Base-by-base conservation (phyloP, 495 filamentous ascomycete genomes). In the Rusavskia elegans region DNA sequence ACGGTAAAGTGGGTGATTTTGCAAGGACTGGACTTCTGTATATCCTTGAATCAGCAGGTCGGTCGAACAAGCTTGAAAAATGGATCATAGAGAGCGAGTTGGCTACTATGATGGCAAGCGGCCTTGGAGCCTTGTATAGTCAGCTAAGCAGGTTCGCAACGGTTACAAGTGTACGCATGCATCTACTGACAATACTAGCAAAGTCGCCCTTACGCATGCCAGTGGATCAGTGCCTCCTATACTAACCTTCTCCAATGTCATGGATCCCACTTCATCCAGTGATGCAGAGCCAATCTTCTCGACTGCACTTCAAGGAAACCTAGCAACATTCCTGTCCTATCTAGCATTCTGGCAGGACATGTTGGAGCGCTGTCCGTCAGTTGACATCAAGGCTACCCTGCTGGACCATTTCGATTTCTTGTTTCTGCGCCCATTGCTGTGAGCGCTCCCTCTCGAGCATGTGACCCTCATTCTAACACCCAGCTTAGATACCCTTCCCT, bases 11-110 rank as follows among this genome's bases (percentile, higher is more conserved):
- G 19, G 92, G 92, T 21, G 92, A 99, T 64, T 99, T 99, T 69
- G 90, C 93, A n/a, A 75, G 92, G 48, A 99, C 90, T 0, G 92
- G 92, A 0, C 66, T 99, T 48, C 75, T 99, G 8, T 97, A 99
- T 63, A 82, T 99, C 53, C 93, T 97, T 56, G 92, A 97, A 66
- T 84, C 87, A 2, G 87, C 90, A 2, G 89, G 87, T 2, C 81
- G 79, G 50, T 93, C 87, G 0, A 74, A 80, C 32, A 73, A 78
- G 39, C 64, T 99, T 46, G 93, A 97, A 66, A 83, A 85, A 59
- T 99, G 92, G 92, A 81, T 99, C 45, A 87, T 97, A 45, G 87
- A 94, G 61, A 96, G 90, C 63, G 93, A 99, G 63, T 73, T 99
- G 38, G 89, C 93, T 2, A 96, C 93, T 0, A 64, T 97, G 52